Evolutionary conservation across 2,329 filamentous ascomycete genomes (phyloP), one percentile per base, ranked within the genome.

Genomic region (Epicoccum sorghinum): DNA sequence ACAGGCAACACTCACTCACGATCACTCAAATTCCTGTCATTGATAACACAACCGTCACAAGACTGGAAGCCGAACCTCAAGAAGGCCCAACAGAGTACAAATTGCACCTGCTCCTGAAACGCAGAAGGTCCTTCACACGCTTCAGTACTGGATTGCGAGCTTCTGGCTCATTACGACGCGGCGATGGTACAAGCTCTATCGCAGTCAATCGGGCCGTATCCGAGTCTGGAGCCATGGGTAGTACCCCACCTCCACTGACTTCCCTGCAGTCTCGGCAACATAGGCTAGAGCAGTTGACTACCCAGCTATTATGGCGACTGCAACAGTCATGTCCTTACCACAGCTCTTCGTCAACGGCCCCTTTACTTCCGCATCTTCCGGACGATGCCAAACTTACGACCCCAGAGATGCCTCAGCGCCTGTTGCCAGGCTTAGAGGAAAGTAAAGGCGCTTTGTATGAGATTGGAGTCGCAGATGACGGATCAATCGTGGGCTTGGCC

Each of bases 41-140:
- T 44, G 66, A 71, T 47, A 70, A 72, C 46, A 68, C 64, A 18
- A 59, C 59, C 14, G 84, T 95, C 40, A 89, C 87, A 39, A 91
- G 88, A 67, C 79, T 99, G 13, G 88, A 93, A 59, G 88, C 93
- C 10, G 95, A 99, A 73, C 93, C 93, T 5, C 93, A 98, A 70
- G 89, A 96, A 59, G 95, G 95, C 0, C 92, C 95, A 14, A 96
- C 91, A 0, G 95, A 99, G 76, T 99, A 99, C 78, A 99, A 99
- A 75, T 78, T 99, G 38, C 95, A 98, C 76, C 80, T 99, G 5
- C 82, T 98, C 6, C 79, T 97, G 46, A 86, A 92, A 32, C 87
- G 89, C 13, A 84, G 93, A 53, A 84, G 91, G 57, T 85, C 84
- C 6, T 96, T 93, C 73, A 82, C 81, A 32, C 84, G 82, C 29